Conservation (phyloP, 129 eudicot genomes). For the Helianthus annuus region DNA sequence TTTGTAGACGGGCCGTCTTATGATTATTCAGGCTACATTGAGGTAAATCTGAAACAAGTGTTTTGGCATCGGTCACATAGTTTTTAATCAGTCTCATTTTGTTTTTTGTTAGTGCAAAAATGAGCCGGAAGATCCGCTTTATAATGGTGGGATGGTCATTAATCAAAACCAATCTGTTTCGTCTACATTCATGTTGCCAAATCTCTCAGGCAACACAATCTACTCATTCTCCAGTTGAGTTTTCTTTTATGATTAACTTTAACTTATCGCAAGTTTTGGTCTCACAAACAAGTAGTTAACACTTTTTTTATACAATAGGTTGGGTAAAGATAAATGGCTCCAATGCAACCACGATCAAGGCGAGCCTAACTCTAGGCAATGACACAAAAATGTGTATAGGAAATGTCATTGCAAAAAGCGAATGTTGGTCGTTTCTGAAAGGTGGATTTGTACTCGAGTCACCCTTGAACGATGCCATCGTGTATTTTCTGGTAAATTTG, state of each 20-base stretch:
- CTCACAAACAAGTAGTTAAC: not conserved
- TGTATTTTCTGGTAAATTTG: conserved; percentile 46
- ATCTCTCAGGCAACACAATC: conserved; percentile 45
- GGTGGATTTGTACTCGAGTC: conserved; percentile 62
- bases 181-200: conserved; percentile 41
- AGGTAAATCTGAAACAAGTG: conserved; percentile 31
- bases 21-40: conserved; percentile 55
- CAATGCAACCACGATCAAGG: conserved; percentile 41
- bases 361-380: conserved; percentile 37
- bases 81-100: not conserved
- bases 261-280: not conserved
- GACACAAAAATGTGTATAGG: conserved; percentile 38
- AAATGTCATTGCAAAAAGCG: conserved; percentile 47
- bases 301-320: conserved; percentile 34
- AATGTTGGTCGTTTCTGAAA: conserved; percentile 78
- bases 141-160: conserved; percentile 53
- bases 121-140: conserved; percentile 51
- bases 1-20: conserved; percentile 44
- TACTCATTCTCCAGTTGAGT: conserved; percentile 75
- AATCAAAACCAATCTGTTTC: conserved; percentile 19
- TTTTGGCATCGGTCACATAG: not conserved
- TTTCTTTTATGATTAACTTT: not conserved
- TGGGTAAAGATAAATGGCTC: conserved; percentile 51
- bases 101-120: conserved; percentile 39
- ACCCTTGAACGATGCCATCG: conserved; percentile 26